Conservation (phyloP, 371 early-diverging fungal genomes). For the Mucor circinelloides region DNA sequence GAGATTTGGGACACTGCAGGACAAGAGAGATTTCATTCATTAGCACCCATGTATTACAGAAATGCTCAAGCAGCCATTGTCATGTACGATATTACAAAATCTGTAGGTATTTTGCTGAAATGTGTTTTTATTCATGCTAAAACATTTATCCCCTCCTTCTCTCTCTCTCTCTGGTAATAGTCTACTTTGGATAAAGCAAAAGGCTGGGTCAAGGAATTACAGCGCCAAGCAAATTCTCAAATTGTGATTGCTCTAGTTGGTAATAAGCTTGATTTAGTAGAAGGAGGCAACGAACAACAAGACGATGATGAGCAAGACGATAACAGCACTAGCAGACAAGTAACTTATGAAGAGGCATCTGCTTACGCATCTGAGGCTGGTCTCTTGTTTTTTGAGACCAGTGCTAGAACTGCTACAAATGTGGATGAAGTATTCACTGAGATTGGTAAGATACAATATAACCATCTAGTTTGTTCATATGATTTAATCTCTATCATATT, state of each 20-base stretch:
- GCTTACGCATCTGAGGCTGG: constrained; percentile 80
- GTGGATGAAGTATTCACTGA: constrained; percentile 78
- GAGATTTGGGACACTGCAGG: constrained; percentile 97
- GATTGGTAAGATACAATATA: constrained; percentile 30
- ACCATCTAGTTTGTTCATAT: background rate
- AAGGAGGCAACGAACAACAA: constrained; percentile 21
- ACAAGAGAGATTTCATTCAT: constrained; percentile 88
- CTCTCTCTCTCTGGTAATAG: background rate
- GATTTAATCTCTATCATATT: background rate
- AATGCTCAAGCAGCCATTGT: constrained; percentile 96
- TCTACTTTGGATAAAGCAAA: constrained; percentile 97
- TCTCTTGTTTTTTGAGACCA: constrained; percentile 87
- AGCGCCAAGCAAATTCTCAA: constrained; percentile 92
- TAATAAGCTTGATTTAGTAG: constrained; percentile 89
- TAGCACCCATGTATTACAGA: constrained; percentile 99
- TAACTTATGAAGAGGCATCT: constrained; percentile 72
- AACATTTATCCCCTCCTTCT: background rate
- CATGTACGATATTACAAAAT: constrained; percentile 94
- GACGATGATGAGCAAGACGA: constrained; percentile 54
- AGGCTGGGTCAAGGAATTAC: constrained; percentile 98
- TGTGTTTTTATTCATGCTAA: background rate
- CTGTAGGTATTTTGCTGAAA: constrained; percentile 47
- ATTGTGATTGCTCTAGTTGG: constrained; percentile 98
- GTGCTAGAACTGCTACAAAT: constrained; percentile 81
- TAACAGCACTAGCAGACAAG: constrained; percentile 44